phyloP scores from a whole-genome alignment of 2,329 filamentous ascomycete genomes.

The Botrytis fabae region DNA sequence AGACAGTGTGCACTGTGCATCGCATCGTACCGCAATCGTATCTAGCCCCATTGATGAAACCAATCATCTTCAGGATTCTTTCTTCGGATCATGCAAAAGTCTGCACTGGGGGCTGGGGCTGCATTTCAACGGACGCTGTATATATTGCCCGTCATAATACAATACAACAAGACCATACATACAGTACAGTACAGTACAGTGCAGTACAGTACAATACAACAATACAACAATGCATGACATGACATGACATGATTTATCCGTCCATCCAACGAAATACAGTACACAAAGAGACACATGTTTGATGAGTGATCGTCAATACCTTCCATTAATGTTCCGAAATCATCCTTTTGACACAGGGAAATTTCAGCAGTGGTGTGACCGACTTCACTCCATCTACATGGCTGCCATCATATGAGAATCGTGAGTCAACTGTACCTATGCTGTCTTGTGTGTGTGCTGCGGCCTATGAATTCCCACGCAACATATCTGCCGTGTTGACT shows the following conservation, averaged over 20 bases:
- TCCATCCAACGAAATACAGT: neutral
- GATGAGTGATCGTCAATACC: neutral
- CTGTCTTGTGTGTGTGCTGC: neutral
- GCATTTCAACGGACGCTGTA: neutral
- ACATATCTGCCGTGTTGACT: constrained; percentile 7
- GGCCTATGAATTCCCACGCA: neutral
- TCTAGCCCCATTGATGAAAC: neutral
- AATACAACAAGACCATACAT: neutral
- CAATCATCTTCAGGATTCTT: neutral
- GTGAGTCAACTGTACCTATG: neutral
- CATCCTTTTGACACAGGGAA: neutral
- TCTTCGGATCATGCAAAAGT: neutral
- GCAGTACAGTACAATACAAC: neutral
- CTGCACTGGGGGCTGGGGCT: neutral
- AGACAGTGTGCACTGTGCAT: neutral
- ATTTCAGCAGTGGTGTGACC: neutral
- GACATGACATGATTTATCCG: neutral
- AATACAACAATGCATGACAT: neutral
- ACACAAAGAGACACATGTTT: neutral
- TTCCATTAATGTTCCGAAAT: neutral
- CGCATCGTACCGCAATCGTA: neutral
- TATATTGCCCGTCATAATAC: neutral
- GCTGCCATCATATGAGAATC: neutral
- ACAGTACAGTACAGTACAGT: no score
- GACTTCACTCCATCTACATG: neutral